Percentiles rank a stretch among this genome's conserved stretches.
phyloP scores from a whole-genome alignment of 176 grass and related monocot species.

The Coix lacrymajobi region DNA sequence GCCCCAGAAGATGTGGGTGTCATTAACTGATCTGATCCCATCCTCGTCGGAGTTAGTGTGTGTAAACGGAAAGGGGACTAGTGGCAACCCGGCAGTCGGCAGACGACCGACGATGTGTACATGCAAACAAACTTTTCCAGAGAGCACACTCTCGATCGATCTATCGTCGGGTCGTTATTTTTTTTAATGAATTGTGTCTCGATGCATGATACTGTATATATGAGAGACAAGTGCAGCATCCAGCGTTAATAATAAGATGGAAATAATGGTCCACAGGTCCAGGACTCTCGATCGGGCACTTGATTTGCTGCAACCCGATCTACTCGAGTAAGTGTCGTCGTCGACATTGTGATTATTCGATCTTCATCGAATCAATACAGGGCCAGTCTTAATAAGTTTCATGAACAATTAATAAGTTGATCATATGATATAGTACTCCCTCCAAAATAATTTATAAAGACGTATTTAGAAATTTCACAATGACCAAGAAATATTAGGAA shows the following conservation, averaged over 20 bases:
- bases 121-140: background rate
- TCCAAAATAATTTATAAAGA: too few relatives aligned
- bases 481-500: too few relatives aligned
- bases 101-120: background rate
- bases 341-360: background rate
- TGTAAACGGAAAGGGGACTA: conserved; percentile 1
- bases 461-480: too few relatives aligned
- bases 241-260: too few relatives aligned
- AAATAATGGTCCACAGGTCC: conserved; percentile 28
- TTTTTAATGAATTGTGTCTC: conserved; percentile 28
- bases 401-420: too few relatives aligned
- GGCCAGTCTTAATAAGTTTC: too few relatives aligned
- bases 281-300: background rate
- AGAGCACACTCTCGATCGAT: background rate
- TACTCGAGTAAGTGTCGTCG: background rate
- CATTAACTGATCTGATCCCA: conserved; percentile 28
- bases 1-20: conserved; percentile 26
- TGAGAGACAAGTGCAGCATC: conserved; percentile 4
- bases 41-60: conserved; percentile 10
- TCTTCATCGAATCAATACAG: too few relatives aligned
- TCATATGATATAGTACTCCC: too few relatives aligned
- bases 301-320: conserved; percentile 3
- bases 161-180: background rate
- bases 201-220: conserved; percentile 31
- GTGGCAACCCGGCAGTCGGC: background rate